A percentile compares a stretch with the other conserved stretches of the same genome.
These are phyloP conservation scores for Candida tammaniensis DNA, from an alignment of 805 yeast species.

Conservation along the genomic window DNA sequence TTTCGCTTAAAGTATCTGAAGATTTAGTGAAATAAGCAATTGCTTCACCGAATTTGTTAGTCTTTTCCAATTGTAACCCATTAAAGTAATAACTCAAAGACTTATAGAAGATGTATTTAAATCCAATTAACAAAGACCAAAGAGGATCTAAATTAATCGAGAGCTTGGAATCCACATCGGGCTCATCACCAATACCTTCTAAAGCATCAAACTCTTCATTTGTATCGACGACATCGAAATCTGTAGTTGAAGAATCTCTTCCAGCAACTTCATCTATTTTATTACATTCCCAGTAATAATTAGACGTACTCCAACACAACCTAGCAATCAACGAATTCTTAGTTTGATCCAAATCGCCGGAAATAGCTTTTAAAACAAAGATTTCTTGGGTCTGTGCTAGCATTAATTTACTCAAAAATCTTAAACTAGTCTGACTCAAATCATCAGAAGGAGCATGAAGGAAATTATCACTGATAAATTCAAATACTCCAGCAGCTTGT, in stretches of 20 bases:
- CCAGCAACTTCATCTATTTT: constrained; percentile 11
- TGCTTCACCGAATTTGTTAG: constrained; percentile 70
- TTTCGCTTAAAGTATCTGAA: constrained; percentile 34
- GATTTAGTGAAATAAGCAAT: constrained; percentile 63
- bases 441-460: constrained; percentile 86
- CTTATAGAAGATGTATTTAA: constrained; percentile 54
- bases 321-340: constrained; percentile 74
- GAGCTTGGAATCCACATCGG: constrained; percentile 17
- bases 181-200: constrained; percentile 19
- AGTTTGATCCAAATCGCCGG: constrained; percentile 44
- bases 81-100: constrained; percentile 62
- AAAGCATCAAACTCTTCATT: constrained; percentile 29
- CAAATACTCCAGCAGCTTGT: constrained; percentile 75
- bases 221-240: constrained; percentile 19
- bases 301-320: constrained; percentile 62
- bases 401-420: constrained; percentile 61
- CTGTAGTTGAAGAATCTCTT: constrained; percentile 12
- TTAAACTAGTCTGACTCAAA: constrained; percentile 63
- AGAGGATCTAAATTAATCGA: constrained; percentile 30
- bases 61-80: constrained; percentile 51
- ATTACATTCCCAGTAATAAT: constrained; percentile 51
- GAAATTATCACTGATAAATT: constrained; percentile 73
- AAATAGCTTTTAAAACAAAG: constrained; percentile 62
- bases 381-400: constrained; percentile 89
- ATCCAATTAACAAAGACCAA: constrained; percentile 52